Conservation (phyloP, 2,329 filamentous ascomycete species). For the Nemania bipapillata region DNA sequence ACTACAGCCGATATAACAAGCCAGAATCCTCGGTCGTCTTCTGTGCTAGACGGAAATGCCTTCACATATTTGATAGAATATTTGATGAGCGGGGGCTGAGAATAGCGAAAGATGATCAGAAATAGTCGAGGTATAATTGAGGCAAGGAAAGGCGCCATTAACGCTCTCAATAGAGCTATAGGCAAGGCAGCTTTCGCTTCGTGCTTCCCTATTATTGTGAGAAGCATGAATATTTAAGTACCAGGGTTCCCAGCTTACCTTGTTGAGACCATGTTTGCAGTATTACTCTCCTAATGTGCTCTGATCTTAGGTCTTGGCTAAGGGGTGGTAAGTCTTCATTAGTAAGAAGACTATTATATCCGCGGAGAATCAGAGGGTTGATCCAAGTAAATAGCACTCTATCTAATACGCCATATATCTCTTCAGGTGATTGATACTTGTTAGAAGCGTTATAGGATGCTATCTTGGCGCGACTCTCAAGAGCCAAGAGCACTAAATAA, state of each 20-base stretch:
- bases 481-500: conserved; percentile 1
- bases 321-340: conserved; percentile 46
- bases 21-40: conserved; percentile 42
- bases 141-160: conserved; percentile 45
- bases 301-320: conserved; percentile 42
- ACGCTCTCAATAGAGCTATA: conserved; percentile 48
- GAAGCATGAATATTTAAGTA: neutral
- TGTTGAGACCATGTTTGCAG: conserved; percentile 47
- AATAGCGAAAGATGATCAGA: conserved; percentile 55
- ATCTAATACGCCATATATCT: conserved; percentile 45
- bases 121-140: conserved; percentile 54
- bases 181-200: conserved; percentile 46
- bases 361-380: conserved; percentile 47
- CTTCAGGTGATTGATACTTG: conserved; percentile 45
- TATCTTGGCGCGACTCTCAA: neutral
- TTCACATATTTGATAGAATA: conserved; percentile 52
- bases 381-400: conserved; percentile 52
- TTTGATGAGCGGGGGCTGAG: conserved; percentile 56
- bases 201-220: conserved; percentile 4
- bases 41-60: conserved; percentile 7
- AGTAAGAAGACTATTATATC: conserved; percentile 46
- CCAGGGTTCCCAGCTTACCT: conserved; percentile 37
- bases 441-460: neutral
- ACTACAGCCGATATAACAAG: conserved; percentile 50
- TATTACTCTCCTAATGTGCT: conserved; percentile 39